Evolutionary conservation across 768 basidiomycete genomes (phyloP), one percentile per base, ranked within the genome.

Genomic region (Rhodotorula diobovata): DNA sequence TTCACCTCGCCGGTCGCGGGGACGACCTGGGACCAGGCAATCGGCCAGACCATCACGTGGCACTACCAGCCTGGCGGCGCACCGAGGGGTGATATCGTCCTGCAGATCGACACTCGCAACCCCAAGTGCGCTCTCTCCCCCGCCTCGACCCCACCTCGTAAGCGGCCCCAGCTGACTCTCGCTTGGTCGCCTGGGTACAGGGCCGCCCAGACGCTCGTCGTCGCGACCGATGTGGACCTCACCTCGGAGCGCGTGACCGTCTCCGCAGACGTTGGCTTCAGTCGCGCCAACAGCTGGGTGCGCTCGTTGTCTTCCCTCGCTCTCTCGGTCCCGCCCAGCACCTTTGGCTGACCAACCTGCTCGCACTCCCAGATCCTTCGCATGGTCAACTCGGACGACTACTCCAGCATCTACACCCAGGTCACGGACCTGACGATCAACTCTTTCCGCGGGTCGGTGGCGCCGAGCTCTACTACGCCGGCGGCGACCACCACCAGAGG

Each of bases 311-410:
- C n/a, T n/a, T n/a, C n/a, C n/a, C n/a, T n/a, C n/a, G n/a, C n/a
- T n/a, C 11, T 10, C 37, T 45, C 14, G 23, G 3, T 4, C 23
- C 18, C 3, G 6, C 12, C 11, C 28, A 20, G 14, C 8, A 4
- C n/a, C 8, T 8, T 1, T 0, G 7, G 28, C 57, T 63, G 12
- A 69, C n/a, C 30, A 20, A 32, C n/a, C 20, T 11, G 2, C 5
- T 30, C 18, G 1, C 12, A 6, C 18, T 20, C 7, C 25, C 55
- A 73, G 72, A 50, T 54, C 28, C 43, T 73, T 34, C 61, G 58
- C 4, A 73, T 73, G 32, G 72, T 73, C 64, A 69, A 73, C 61
- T 68, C 67, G 15, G 50, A 56, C 30, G 46, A 62, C 30, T 54
- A 53, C n/a, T 34, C 41, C 15, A 50, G 56, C 30, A 57, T 65